A percentile compares a stretch with the other conserved stretches of the same genome.
These are phyloP conservation scores for Wickerhamomyces rabaulensis DNA, from an alignment of 805 yeast genomes.

Conservation along the genomic window DNA sequence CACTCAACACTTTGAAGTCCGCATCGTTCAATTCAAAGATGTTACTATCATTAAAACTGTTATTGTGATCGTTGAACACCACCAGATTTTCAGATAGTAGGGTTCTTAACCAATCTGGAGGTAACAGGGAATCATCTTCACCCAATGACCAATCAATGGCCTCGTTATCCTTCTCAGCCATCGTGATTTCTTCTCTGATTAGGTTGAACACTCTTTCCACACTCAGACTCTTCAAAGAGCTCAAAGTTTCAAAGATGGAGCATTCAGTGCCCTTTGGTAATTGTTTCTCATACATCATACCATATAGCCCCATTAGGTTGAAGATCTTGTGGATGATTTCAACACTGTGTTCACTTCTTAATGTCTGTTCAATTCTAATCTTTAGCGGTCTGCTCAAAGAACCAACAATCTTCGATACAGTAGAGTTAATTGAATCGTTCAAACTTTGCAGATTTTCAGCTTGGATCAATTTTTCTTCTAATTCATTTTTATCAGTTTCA, in stretches of 20 bases:
- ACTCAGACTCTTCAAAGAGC: conserved; percentile 29
- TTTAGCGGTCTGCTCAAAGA: conserved; percentile 56
- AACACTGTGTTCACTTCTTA: conserved; percentile 59
- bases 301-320: conserved; percentile 63
- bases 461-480: conserved; percentile 25
- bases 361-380: conserved; percentile 60
- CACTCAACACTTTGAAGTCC: conserved; percentile 32
- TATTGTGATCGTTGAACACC: conserved; percentile 28
- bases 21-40: conserved; percentile 37
- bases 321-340: conserved; percentile 51
- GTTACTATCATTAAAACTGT: conserved; percentile 6
- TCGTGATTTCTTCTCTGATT: conserved; percentile 31
- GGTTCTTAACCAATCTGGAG: conserved; percentile 82
- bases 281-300: conserved; percentile 50
- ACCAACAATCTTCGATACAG: conserved; percentile 46
- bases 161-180: conserved; percentile 18
- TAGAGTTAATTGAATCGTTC: conserved; percentile 20
- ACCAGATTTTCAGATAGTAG: conserved; percentile 57
- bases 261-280: conserved; percentile 14
- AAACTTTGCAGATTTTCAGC: conserved; percentile 14
- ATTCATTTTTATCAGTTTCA: conserved; percentile 22
- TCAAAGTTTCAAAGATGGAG: conserved; percentile 23
- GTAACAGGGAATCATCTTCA: conserved; percentile 50
- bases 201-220: conserved; percentile 35
- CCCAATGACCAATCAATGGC: conserved; percentile 28